phyloP scores from a whole-genome alignment of 164 flowering plant genomes.

The Tetracentron sinense region DNA sequence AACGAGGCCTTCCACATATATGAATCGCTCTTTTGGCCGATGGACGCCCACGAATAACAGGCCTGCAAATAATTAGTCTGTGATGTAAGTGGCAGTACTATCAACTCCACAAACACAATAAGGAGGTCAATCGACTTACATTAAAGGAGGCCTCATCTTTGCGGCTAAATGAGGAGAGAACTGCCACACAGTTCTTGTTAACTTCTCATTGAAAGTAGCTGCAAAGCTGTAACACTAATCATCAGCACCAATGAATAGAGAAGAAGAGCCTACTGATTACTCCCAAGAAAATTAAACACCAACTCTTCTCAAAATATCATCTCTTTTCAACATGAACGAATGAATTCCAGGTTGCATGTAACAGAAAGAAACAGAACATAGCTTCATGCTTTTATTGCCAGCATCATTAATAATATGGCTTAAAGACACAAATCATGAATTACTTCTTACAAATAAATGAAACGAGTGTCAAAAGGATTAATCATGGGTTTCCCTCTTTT shows the following conservation, averaged over 20 bases:
- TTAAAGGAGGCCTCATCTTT: conserved; percentile 91
- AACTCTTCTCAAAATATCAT: too few species aligned
- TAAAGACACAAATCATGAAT: too few species aligned
- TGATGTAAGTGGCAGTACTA: conserved; percentile 3
- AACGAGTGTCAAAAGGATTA: too few species aligned
- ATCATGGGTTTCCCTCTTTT: too few species aligned
- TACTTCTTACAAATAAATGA: too few species aligned
- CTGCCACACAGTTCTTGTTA: conserved; percentile 84
- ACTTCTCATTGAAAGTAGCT: conserved; percentile 92
- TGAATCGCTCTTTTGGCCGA: conserved; percentile 77
- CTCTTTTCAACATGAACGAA: too few species aligned
- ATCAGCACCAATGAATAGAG: conserved; percentile 13
- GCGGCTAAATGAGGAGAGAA: conserved; percentile 97
- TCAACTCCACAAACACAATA: not conserved
- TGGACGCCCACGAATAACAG: conserved; percentile 97
- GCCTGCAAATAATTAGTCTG: conserved; percentile 39
- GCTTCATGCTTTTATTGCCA: too few species aligned
- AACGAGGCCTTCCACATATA: conserved; percentile 93
- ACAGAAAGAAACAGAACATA: too few species aligned
- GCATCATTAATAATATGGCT: too few species aligned
- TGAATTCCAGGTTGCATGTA: too few species aligned
- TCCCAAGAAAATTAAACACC: not conserved
- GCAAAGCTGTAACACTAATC: conserved; percentile 70
- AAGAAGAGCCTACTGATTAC: conserved; percentile 1
- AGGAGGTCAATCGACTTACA: conserved; percentile 41